Evolutionary conservation across 116 monocot species (phyloP).

Genomic region (Zostera marina): DNA sequence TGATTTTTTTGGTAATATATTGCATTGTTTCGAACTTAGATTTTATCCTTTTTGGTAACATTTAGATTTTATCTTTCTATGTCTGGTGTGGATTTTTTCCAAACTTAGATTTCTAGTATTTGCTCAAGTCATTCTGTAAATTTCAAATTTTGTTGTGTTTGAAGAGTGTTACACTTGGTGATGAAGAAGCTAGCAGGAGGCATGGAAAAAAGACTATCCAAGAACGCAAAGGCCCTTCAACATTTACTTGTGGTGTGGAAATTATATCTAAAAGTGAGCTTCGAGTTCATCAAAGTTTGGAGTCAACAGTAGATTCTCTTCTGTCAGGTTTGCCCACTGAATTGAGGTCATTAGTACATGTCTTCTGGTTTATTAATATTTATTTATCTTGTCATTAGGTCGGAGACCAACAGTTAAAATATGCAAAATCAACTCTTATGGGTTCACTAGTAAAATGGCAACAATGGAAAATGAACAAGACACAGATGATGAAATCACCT

Average conservation of each 20-base stretch:
- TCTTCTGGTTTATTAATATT: neutral
- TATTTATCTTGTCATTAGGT: conserved; percentile 20
- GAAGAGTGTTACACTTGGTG: conserved; percentile 88
- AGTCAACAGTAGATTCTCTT: conserved; percentile 76
- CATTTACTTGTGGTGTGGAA: conserved; percentile 76
- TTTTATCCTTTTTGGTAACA: too few relatives aligned
- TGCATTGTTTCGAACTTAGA: too few relatives aligned
- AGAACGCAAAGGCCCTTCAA: conserved; percentile 85
- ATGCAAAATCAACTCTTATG: conserved; percentile 25
- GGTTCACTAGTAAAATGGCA: conserved; percentile 13
- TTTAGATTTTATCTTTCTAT: too few relatives aligned
- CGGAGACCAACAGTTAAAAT: conserved; percentile 42
- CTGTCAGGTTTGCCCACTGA: conserved; percentile 42
- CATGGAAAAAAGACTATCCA: conserved; percentile 75
- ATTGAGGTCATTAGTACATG: neutral
- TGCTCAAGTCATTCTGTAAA: neutral
- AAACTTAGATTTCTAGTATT: neutral
- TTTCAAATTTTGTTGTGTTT: neutral
- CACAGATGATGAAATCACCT: conserved; percentile 6
- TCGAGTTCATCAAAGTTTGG: conserved; percentile 62
- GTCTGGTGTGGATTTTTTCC: too few relatives aligned
- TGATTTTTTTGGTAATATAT: too few relatives aligned
- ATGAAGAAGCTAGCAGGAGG: conserved; percentile 84
- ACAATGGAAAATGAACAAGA: conserved; percentile 9
- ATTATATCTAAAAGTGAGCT: conserved; percentile 83